Evolutionary conservation across 495 filamentous ascomycete species (phyloP).

Genomic region (Staphylotrichum longicolle): DNA sequence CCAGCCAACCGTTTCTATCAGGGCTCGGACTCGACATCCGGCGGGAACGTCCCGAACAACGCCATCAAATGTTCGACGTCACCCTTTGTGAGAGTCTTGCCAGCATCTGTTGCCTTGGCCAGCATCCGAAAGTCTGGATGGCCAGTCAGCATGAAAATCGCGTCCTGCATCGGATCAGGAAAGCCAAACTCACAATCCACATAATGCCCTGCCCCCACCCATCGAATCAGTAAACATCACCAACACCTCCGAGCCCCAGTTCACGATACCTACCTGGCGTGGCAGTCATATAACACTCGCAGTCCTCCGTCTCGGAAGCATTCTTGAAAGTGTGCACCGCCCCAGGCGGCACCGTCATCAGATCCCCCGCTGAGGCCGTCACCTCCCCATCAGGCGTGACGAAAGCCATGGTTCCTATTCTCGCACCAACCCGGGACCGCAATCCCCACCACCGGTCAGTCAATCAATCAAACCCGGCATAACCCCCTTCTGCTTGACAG

Average conservation of each 20-base stretch:
- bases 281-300: constrained; percentile 55
- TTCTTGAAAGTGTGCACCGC: constrained; percentile 57
- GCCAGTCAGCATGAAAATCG: constrained; percentile 9
- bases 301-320: constrained; percentile 49
- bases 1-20: constrained; percentile 7
- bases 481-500: no score
- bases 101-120: constrained; percentile 28
- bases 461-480: no score
- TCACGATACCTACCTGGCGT: constrained; percentile 39
- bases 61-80: constrained; percentile 37
- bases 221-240: constrained; percentile 2
- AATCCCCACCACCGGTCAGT: neutral
- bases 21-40: constrained; percentile 34
- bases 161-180: neutral
- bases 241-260: no score
- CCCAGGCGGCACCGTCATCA: constrained; percentile 51
- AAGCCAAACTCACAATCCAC: constrained; percentile 30
- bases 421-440: no score
- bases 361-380: constrained; percentile 49
- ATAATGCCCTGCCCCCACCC: constrained; percentile 25
- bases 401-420: constrained; percentile 32
- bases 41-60: constrained; percentile 38
- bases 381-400: constrained; percentile 44
- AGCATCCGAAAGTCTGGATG: constrained; percentile 36
- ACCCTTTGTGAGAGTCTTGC: constrained; percentile 21